Percentiles rank a stretch among this genome's conserved stretches.
Conservation (phyloP, 2,329 filamentous ascomycete genomes). For the Cladophialophora exuberans region DNA sequence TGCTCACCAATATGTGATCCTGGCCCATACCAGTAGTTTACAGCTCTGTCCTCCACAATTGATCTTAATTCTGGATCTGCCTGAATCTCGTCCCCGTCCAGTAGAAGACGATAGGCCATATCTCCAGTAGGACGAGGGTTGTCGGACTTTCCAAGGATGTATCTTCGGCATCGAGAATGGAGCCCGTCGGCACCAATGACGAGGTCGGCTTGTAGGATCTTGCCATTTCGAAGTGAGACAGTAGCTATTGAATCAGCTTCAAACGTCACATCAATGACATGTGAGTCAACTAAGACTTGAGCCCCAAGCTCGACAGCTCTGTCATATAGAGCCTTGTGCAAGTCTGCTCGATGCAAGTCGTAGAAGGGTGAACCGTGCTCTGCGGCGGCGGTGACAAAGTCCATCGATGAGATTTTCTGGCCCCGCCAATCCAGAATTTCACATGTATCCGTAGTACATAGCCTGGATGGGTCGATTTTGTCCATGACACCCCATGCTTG, state of each 20-base stretch:
- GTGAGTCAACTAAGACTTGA: slow-evolving; percentile 36
- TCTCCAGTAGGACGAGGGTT: slow-evolving; percentile 58
- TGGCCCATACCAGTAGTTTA: slow-evolving; percentile 61
- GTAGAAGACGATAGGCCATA: slow-evolving; percentile 58
- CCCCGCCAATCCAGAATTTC: slow-evolving; percentile 21
- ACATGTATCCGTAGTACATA: slow-evolving; percentile 41
- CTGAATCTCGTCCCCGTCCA: slow-evolving; percentile 53
- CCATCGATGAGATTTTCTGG: slow-evolving; percentile 41
- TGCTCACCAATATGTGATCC: slow-evolving; percentile 56
- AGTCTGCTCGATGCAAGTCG: slow-evolving; percentile 55
- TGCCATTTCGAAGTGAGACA: slow-evolving; percentile 40
- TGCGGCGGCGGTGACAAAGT: slow-evolving; percentile 37
- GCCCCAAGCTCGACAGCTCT: slow-evolving; percentile 48
- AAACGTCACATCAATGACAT: slow-evolving; percentile 29
- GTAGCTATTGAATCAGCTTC: slow-evolving; percentile 33
- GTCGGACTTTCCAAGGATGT: slow-evolving; percentile 48
- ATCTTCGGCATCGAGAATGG: slow-evolving; percentile 48
- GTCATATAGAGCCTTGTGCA: slow-evolving; percentile 47
- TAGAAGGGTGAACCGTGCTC: slow-evolving; percentile 45
- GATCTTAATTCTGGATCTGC: slow-evolving; percentile 52
- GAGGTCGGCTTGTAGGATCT: slow-evolving; percentile 40
- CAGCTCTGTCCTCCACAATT: slow-evolving; percentile 52
- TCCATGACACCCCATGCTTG: slow-evolving; percentile 13
- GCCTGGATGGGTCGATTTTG: slow-evolving; percentile 20
- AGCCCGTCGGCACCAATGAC: slow-evolving; percentile 55